phyloP scores from a whole-genome alignment of 352 stramenopile species.

The Globisporangium okanoganense region DNA sequence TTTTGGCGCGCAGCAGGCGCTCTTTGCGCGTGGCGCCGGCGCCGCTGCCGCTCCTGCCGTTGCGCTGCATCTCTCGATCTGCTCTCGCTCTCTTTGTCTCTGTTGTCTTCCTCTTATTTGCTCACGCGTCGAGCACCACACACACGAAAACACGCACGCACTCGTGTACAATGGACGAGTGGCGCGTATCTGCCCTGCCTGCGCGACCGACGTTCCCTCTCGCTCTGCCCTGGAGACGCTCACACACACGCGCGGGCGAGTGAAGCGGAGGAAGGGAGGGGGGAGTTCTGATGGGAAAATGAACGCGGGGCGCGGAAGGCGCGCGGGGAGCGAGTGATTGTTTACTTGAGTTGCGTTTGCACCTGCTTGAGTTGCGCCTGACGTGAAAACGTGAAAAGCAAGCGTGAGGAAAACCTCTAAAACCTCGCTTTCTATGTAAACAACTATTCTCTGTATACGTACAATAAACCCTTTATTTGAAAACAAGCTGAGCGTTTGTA shows the following conservation, averaged over 20 bases:
- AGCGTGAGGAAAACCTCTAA: not conserved
- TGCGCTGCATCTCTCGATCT: conserved; percentile 29
- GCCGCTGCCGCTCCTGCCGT: conserved; percentile 17
- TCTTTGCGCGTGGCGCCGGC: conserved; percentile 67
- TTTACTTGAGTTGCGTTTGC: too few relatives aligned
- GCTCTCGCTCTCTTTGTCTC: not conserved
- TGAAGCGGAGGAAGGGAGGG: not conserved
- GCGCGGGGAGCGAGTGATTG: not conserved
- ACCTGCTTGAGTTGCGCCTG: not conserved
- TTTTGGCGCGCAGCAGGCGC: conserved; percentile 78
- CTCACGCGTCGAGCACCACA: conserved; percentile 2
- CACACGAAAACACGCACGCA: not conserved
- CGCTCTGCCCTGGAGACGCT: not conserved
- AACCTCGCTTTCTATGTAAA: not conserved
- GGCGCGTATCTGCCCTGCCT: not conserved
- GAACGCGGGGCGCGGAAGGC: not conserved
- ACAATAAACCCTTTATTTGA: not conserved
- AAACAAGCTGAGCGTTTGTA: not conserved
- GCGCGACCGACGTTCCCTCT: not conserved
- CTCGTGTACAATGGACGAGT: not conserved
- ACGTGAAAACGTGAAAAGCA: not conserved
- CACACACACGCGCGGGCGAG: not conserved
- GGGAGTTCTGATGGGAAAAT: conserved; percentile 6
- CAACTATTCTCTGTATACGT: not conserved
- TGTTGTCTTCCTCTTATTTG: not conserved